A percentile compares a stretch with the other conserved stretches of the same genome.
Evolutionary conservation across 2,329 filamentous ascomycete species (phyloP).

Genomic region (Chlorencoelia australis): DNA sequence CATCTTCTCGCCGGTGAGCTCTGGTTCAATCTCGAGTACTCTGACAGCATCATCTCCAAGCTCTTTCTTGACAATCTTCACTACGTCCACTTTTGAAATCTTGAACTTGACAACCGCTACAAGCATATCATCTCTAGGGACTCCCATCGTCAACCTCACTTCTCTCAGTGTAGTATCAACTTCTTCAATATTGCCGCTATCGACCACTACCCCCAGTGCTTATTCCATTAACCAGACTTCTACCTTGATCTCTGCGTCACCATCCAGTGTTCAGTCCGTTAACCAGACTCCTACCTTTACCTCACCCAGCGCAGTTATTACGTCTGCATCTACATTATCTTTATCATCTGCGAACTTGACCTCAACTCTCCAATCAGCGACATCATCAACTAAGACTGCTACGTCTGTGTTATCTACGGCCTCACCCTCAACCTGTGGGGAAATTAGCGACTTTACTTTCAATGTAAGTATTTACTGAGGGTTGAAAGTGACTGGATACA

Average conservation of each 20-base stretch:
- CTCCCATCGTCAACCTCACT: no score
- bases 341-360: neutral
- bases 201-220: neutral
- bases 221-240: neutral
- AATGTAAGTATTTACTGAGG: no score
- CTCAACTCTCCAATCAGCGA: constrained; percentile 5
- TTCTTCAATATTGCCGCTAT: neutral
- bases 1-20: no score
- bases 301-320: no score
- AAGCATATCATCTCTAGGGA: neutral
- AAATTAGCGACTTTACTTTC: neutral
- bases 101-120: neutral
- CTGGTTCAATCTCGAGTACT: no score
- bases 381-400: constrained; percentile 14
- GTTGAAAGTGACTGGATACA: no score
- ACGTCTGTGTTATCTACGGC: constrained; percentile 23
- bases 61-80: neutral
- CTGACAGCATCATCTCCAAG: neutral
- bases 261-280: no score
- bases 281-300: no score
- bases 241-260: neutral
- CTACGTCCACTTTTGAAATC: neutral
- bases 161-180: no score
- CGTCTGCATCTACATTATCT: no score
- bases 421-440: neutral